Percentiles rank a stretch among this genome's conserved stretches.
Evolutionary conservation across 768 basidiomycete genomes (phyloP).

Genomic region (Candolleomyces aberdarensis): DNA sequence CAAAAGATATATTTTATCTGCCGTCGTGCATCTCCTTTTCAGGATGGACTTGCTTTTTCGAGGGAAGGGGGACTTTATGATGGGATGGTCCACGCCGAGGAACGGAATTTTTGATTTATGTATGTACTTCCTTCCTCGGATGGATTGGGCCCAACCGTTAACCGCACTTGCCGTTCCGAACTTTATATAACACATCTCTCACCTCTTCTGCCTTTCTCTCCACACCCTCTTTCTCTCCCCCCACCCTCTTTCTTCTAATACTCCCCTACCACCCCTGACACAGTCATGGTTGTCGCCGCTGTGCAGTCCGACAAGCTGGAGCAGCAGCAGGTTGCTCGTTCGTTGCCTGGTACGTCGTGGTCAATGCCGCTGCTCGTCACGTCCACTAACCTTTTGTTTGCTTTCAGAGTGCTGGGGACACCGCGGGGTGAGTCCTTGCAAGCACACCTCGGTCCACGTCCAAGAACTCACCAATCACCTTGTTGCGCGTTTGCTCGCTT

Average conservation of each 20-base stretch:
- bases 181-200: background rate
- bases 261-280: background rate
- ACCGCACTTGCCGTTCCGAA: too few relatives aligned
- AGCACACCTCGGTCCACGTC: background rate
- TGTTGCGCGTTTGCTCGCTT: background rate
- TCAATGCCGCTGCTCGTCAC: background rate
- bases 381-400: background rate
- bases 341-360: constrained; percentile 32
- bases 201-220: background rate
- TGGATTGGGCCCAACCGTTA: too few relatives aligned
- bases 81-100: too few relatives aligned
- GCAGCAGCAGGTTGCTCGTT: background rate
- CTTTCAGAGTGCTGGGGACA: constrained; percentile 65
- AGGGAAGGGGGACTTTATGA: too few relatives aligned
- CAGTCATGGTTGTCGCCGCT: background rate
- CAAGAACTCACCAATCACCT: background rate
- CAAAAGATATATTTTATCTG: too few relatives aligned
- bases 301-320: background rate
- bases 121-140: too few relatives aligned
- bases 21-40: too few relatives aligned
- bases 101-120: too few relatives aligned
- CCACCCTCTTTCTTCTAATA: background rate
- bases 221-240: background rate
- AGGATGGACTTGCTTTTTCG: too few relatives aligned
- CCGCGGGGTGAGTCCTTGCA: constrained; percentile 38